Percentiles rank a stretch among this genome's conserved stretches.
Conservation (phyloP, 768 basidiomycete genomes). For the Kondoa subrosea region DNA sequence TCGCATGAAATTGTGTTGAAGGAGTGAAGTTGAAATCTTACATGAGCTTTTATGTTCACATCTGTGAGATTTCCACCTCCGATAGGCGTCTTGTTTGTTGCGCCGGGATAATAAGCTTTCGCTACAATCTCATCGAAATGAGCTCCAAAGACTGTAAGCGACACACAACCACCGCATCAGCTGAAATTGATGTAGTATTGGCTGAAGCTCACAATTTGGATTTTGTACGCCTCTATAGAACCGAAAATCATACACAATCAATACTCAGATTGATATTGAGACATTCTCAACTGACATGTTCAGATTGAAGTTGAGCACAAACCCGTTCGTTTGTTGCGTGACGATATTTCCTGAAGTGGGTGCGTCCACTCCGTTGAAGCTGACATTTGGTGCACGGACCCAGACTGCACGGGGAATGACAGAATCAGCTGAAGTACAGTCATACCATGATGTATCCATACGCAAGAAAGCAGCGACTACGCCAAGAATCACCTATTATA, state of each 20-base stretch:
- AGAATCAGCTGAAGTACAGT: not conserved
- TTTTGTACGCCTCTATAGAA: slow-evolving; percentile 26
- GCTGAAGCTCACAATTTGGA: slow-evolving; percentile 27
- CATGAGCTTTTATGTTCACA: slow-evolving; percentile 24
- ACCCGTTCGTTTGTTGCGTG: slow-evolving; percentile 14
- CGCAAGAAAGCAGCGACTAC: slow-evolving; percentile 28
- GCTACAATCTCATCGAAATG: slow-evolving; percentile 23
- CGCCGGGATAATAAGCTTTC: slow-evolving; percentile 25
- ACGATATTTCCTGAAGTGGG: slow-evolving; percentile 19
- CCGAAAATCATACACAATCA: not conserved
- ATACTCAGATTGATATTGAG: not conserved
- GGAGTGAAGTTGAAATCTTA: not conserved
- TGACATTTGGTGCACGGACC: slow-evolving; percentile 28
- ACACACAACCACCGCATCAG: too few relatives aligned
- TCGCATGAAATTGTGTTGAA: too few relatives aligned
- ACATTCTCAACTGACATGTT: slow-evolving; percentile 13
- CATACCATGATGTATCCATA: slow-evolving; percentile 11
- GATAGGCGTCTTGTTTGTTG: slow-evolving; percentile 13
- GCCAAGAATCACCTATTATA: too few relatives aligned
- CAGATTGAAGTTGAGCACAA: slow-evolving; percentile 24
- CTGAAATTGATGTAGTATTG: too few relatives aligned
- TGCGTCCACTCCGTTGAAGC: slow-evolving; percentile 25
- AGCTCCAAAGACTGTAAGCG: slow-evolving; percentile 27
- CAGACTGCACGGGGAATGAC: slow-evolving; percentile 18
- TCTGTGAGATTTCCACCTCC: slow-evolving; percentile 23